Evolutionary conservation across 108 stramenopile species (phyloP).

Genomic region (Pelagomonas calceolata): DNA sequence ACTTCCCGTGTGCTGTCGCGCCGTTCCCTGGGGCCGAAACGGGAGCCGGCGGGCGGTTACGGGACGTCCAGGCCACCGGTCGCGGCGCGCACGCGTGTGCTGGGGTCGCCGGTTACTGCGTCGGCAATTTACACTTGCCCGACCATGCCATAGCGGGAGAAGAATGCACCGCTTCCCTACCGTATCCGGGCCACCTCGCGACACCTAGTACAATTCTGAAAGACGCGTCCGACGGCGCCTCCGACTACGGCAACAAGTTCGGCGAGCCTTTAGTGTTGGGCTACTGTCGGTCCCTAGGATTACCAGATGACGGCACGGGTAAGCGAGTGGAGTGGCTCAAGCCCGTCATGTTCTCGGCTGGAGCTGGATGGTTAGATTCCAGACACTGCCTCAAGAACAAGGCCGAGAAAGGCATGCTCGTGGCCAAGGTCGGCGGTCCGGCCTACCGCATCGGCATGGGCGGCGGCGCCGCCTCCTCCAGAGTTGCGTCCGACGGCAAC

Average conservation of each 20-base stretch:
- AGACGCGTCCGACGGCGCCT: conserved; percentile 89
- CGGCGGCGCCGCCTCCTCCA: conserved; percentile 86
- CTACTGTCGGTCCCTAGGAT: conserved; percentile 88
- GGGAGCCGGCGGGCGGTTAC: conserved; percentile 91
- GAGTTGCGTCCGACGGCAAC: conserved; percentile 70
- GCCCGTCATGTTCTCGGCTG: conserved; percentile 98
- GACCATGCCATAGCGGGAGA: conserved; percentile 91
- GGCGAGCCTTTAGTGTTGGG: conserved; percentile 96
- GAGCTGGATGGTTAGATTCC: conserved; percentile 85
- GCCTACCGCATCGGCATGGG: conserved; percentile 97
- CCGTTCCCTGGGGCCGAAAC: conserved; percentile 99
- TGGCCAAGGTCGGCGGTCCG: conserved; percentile 95
- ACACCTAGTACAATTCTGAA: conserved; percentile 81
- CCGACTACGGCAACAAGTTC: conserved; percentile 99
- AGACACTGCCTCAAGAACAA: conserved; percentile 77
- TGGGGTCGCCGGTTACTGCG: conserved; percentile 88
- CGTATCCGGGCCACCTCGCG: conserved; percentile 77
- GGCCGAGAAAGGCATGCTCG: conserved; percentile 87
- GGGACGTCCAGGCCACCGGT: conserved; percentile 97
- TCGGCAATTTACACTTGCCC: conserved; percentile 89
- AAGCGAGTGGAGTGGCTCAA: conserved; percentile 94
- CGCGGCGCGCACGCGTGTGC: conserved; percentile 84
- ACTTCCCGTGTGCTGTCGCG: conserved; percentile 96
- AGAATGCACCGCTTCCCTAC: conserved; percentile 50
- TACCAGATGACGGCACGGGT: conserved; percentile 70